A percentile compares a stretch with the other conserved stretches of the same genome.
Evolutionary conservation across 495 filamentous ascomycete genomes (phyloP).

Genomic region (Penicillium egyptiacum): DNA sequence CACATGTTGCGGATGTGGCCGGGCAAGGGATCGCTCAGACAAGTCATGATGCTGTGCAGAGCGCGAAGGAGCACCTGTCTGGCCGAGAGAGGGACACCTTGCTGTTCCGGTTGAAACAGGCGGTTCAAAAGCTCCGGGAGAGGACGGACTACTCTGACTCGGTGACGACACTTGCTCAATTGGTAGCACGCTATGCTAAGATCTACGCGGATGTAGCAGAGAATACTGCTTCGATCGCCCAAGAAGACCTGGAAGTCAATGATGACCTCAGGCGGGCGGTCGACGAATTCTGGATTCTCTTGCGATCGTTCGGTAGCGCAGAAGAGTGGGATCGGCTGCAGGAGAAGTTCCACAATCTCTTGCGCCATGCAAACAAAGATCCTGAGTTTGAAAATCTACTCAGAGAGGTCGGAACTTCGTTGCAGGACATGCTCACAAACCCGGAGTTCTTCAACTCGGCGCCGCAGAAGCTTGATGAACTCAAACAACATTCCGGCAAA

Average conservation of each 20-base stretch:
- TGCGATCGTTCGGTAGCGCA: conserved; percentile 74
- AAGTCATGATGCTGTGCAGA: conserved; percentile 62
- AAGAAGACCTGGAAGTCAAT: conserved; percentile 71
- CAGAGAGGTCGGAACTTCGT: conserved; percentile 63
- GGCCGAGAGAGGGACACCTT: conserved; percentile 72
- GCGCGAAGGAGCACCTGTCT: conserved; percentile 62
- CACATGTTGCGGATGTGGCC: conserved; percentile 63
- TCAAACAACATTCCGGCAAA: conserved; percentile 65
- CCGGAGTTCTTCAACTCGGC: conserved; percentile 77
- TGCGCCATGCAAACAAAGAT: conserved; percentile 73
- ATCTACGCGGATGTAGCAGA: conserved; percentile 71
- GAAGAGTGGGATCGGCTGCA: conserved; percentile 75
- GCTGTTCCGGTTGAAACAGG: conserved; percentile 69
- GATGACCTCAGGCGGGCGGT: conserved; percentile 72
- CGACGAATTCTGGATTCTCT: conserved; percentile 70
- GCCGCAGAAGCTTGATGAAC: conserved; percentile 65
- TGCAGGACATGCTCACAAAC: conserved; percentile 84
- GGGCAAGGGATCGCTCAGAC: conserved; percentile 64
- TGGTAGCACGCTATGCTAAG: conserved; percentile 76
- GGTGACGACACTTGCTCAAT: conserved; percentile 69
- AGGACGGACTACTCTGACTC: conserved; percentile 82
- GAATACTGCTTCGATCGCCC: conserved; percentile 58
- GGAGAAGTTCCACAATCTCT: conserved; percentile 61
- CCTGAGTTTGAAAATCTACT: conserved; percentile 81
- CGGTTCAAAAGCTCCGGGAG: conserved; percentile 71